Percentiles rank a stretch among this genome's conserved stretches.
These are phyloP conservation scores for Metschnikowia henanensis DNA, from an alignment of 805 yeast genomes.

Conservation along the genomic window DNA sequence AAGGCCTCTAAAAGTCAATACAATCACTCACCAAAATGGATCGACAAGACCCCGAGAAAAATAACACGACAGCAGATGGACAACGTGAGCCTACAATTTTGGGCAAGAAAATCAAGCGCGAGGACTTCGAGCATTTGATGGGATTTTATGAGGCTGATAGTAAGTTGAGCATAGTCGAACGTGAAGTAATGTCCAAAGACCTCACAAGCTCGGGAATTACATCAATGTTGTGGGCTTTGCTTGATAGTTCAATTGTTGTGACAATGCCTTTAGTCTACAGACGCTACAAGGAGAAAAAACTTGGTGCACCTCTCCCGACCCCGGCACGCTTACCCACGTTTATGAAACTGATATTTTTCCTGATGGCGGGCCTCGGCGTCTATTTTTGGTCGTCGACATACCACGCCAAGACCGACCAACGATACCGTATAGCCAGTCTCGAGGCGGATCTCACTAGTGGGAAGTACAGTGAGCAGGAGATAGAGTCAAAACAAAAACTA, in stretches of 20 bases:
- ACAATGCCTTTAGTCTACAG: slow-evolving; percentile 40
- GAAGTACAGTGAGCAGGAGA: slow-evolving; percentile 15
- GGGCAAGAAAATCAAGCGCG: slow-evolving; percentile 27
- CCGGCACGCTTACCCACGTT: slow-evolving; percentile 36
- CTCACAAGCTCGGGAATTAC: slow-evolving; percentile 35
- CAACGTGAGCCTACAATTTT: slow-evolving; percentile 11
- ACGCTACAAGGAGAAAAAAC: slow-evolving; percentile 6
- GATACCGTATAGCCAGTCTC: slow-evolving; percentile 32
- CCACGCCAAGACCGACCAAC: slow-evolving; percentile 14
- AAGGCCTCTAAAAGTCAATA: too few species aligned
- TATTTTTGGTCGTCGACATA: slow-evolving; percentile 14
- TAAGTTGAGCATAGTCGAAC: slow-evolving; percentile 38
- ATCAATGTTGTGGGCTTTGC: slow-evolving; percentile 40
- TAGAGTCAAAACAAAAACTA: slow-evolving; percentile 18
- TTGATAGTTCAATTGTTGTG: slow-evolving; percentile 41
- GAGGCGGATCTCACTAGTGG: slow-evolving; percentile 30
- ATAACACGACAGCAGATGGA: not conserved
- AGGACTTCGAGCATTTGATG: slow-evolving; percentile 39
- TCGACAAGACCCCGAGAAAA: slow-evolving; percentile 1
- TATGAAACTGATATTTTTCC: slow-evolving; percentile 31
- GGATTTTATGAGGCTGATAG: slow-evolving; percentile 52
- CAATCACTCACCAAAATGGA: slow-evolving; percentile 2
- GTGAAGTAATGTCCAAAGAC: slow-evolving; percentile 40
- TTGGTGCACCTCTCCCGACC: slow-evolving; percentile 22
- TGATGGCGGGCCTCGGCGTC: slow-evolving; percentile 29